Conservation (phyloP, 164 flowering plant genomes). For the Chloranthus sessilifolius region DNA sequence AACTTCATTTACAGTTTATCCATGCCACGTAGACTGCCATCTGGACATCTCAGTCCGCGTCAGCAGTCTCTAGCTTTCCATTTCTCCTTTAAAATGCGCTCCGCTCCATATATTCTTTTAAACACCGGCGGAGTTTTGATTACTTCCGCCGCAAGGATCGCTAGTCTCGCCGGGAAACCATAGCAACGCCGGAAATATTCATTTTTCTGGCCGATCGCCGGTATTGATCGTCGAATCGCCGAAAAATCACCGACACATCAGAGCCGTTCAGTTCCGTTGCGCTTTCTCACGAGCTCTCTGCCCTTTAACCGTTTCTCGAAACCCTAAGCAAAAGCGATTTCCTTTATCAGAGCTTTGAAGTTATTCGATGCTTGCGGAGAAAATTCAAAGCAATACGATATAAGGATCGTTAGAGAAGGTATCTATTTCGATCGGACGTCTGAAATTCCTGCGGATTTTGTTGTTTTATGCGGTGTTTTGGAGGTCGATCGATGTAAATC, state of each 20-base stretch:
- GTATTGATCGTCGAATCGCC: slow-evolving; percentile 1
- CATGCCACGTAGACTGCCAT: slow-evolving; percentile 11
- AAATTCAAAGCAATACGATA: slow-evolving; percentile 3
- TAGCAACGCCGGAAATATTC: slow-evolving; percentile 41
- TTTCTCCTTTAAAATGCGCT: slow-evolving; percentile 16
- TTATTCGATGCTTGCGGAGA: slow-evolving; percentile 15
- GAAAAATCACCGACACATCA: slow-evolving; percentile 18
- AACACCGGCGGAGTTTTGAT: neutral
- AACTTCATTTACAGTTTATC: slow-evolving; percentile 1
- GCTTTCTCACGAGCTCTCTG: slow-evolving; percentile 34
- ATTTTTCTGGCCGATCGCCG: slow-evolving; percentile 43
- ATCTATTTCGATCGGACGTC: slow-evolving; percentile 15
- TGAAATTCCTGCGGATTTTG: neutral
- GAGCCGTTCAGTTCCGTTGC: no score
- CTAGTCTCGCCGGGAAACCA: neutral
- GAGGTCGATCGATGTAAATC: slow-evolving; percentile 3
- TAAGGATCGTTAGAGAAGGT: slow-evolving; percentile 8
- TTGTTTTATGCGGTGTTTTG: neutral
- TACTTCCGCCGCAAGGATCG: no score
- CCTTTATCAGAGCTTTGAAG: slow-evolving; percentile 15
- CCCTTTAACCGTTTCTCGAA: slow-evolving; percentile 3
- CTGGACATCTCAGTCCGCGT: slow-evolving; percentile 12
- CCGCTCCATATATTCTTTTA: slow-evolving; percentile 4
- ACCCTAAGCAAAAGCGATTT: slow-evolving; percentile 9
- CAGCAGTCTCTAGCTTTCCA: slow-evolving; percentile 11